A percentile compares a stretch with the other conserved stretches of the same genome.
Conservation (phyloP, 192 early-diverging fungal genomes). For the Bifiguratus adelaidae region DNA sequence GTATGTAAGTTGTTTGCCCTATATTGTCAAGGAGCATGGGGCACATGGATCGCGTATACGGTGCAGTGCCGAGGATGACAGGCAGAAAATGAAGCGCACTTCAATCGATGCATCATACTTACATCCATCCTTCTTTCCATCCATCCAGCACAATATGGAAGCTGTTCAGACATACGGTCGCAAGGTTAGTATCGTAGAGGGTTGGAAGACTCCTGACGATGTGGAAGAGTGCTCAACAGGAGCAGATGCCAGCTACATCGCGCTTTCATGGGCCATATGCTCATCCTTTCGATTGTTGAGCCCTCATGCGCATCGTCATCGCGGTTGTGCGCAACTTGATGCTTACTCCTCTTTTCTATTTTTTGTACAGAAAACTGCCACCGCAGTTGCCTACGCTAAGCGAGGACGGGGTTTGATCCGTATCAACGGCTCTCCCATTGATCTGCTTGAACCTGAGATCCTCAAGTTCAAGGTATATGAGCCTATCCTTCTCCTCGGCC, state of each 20-base stretch:
- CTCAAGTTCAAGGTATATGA: slow-evolving; percentile 98
- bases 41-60: too few relatives aligned
- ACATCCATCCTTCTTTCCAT: neutral
- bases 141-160: slow-evolving; percentile 27
- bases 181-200: slow-evolving; percentile 39
- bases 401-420: slow-evolving; percentile 94
- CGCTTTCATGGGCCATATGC: too few relatives aligned
- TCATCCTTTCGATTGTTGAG: too few relatives aligned
- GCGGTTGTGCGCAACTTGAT: too few relatives aligned
- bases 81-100: too few relatives aligned
- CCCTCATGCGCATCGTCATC: too few relatives aligned
- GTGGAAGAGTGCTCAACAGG: neutral
- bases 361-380: slow-evolving; percentile 84
- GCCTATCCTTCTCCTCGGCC: slow-evolving; percentile 90
- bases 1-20: too few relatives aligned
- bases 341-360: slow-evolving; percentile 8
- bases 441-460: slow-evolving; percentile 95
- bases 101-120: too few relatives aligned
- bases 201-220: too few relatives aligned
- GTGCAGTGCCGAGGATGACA: too few relatives aligned
- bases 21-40: too few relatives aligned
- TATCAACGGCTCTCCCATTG: slow-evolving; percentile 94
- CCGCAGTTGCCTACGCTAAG: slow-evolving; percentile 98
- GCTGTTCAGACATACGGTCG: slow-evolving; percentile 72
- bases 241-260: too few relatives aligned